phyloP scores from a whole-genome alignment of 129 eudicot genomes.

The Silybum marianum region DNA sequence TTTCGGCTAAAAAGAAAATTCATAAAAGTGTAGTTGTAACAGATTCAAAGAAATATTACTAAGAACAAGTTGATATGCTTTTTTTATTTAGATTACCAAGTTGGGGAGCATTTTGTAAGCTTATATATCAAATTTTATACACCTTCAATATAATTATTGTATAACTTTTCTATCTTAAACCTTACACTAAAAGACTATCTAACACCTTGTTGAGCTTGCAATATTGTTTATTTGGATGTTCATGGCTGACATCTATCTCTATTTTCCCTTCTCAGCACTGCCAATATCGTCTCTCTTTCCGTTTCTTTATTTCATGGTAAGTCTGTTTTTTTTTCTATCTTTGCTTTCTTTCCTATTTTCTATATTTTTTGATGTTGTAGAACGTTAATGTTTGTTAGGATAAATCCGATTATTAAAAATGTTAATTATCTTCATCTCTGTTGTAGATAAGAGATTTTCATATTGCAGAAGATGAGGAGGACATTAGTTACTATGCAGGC shows the following conservation, averaged over 20 bases:
- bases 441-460: slow-evolving; percentile 81
- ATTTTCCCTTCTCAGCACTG: slow-evolving; percentile 55
- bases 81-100: background rate
- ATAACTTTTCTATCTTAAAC: background rate
- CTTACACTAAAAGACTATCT: background rate
- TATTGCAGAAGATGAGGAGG: slow-evolving; percentile 73
- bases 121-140: background rate
- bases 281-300: slow-evolving; percentile 91
- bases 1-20: background rate
- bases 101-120: background rate
- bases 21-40: background rate
- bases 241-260: slow-evolving; percentile 17
- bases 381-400: background rate
- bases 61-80: background rate
- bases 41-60: background rate
- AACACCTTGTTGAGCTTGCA: background rate
- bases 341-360: background rate
- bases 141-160: background rate
- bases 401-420: background rate
- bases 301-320: slow-evolving; percentile 89
- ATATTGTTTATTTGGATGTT: background rate
- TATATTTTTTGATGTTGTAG: background rate
- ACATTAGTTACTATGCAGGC: slow-evolving; percentile 91
- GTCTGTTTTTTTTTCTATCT: slow-evolving; percentile 7
- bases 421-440: slow-evolving; percentile 12